Evolutionary conservation across 2,329 filamentous ascomycete species (phyloP).

Genomic region (Fusarium proliferatum): DNA sequence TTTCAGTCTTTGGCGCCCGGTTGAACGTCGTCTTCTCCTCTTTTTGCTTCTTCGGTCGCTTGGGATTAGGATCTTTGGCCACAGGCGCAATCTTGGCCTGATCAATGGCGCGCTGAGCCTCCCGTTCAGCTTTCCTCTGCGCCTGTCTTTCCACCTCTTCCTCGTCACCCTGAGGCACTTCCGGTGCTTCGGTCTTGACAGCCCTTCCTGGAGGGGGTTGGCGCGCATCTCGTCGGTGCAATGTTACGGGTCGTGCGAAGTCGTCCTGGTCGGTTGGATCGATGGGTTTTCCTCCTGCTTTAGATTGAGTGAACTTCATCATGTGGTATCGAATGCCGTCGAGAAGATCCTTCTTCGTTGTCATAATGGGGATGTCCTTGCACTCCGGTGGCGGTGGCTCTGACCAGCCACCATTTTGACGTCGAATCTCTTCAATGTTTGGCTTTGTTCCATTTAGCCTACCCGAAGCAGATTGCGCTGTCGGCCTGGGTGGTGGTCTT

Average conservation of each 20-base stretch:
- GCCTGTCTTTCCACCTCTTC: slow-evolving; percentile 73
- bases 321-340: slow-evolving; percentile 88
- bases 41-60: slow-evolving; percentile 72
- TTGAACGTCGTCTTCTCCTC: slow-evolving; percentile 90
- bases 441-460: slow-evolving; percentile 47
- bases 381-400: slow-evolving; percentile 62
- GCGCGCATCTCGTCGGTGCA: slow-evolving; percentile 89
- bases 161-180: slow-evolving; percentile 60
- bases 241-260: slow-evolving; percentile 86
- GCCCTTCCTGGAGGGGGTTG: slow-evolving; percentile 72
- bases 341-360: slow-evolving; percentile 82
- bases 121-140: slow-evolving; percentile 79
- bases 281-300: slow-evolving; percentile 67
- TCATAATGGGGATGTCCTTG: slow-evolving; percentile 74
- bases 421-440: slow-evolving; percentile 56
- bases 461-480: slow-evolving; percentile 35
- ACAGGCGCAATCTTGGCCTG: slow-evolving; percentile 93
- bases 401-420: slow-evolving; percentile 68
- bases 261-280: slow-evolving; percentile 78
- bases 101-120: slow-evolving; percentile 87
- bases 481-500: slow-evolving; percentile 44
- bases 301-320: slow-evolving; percentile 78
- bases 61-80: slow-evolving; percentile 65
- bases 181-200: slow-evolving; percentile 67
- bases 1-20: slow-evolving; percentile 81